A percentile compares a stretch with the other conserved stretches of the same genome.
Conservation (phyloP, 192 early-diverging fungal genomes). For the Linnemannia hyalina region DNA sequence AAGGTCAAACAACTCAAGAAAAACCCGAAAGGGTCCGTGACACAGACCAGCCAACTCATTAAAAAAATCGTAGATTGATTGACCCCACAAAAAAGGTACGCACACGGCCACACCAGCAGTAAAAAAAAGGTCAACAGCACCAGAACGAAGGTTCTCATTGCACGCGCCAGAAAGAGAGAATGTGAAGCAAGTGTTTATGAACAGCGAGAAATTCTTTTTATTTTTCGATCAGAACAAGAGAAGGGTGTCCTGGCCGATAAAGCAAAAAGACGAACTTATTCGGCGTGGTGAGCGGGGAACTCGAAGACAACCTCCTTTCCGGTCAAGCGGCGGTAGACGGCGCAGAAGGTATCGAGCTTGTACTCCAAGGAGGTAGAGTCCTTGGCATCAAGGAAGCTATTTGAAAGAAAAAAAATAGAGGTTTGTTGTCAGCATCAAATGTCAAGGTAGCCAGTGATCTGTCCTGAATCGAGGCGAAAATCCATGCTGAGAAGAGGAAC, state of each 20-base stretch:
- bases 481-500: slow-evolving; percentile 80
- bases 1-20: not conserved
- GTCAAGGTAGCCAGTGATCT: slow-evolving; percentile 96
- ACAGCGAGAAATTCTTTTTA: slow-evolving; percentile 19
- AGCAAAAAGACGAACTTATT: slow-evolving; percentile 44
- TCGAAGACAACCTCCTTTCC: slow-evolving; percentile 99
- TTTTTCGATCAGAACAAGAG: slow-evolving; percentile 13
- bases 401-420: slow-evolving; percentile 33
- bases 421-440: slow-evolving; percentile 75
- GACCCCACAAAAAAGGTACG: not conserved
- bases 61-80: not conserved
- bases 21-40: not conserved
- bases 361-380: slow-evolving; percentile 98
- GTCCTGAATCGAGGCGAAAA: slow-evolving; percentile 85
- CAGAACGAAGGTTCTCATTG: too few species aligned
- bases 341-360: slow-evolving; percentile 99
- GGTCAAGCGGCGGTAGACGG: slow-evolving; percentile 97
- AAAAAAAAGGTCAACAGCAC: not conserved
- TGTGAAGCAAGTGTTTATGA: slow-evolving; percentile 6
- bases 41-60: not conserved
- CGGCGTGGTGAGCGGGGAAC: slow-evolving; percentile 81
- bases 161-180: not conserved
- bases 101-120: too few species aligned
- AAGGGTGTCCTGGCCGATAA: not conserved
- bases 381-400: slow-evolving; percentile 95